Conservation (phyloP, 2,329 filamentous ascomycete genomes). For the Penicillium sp. region DNA sequence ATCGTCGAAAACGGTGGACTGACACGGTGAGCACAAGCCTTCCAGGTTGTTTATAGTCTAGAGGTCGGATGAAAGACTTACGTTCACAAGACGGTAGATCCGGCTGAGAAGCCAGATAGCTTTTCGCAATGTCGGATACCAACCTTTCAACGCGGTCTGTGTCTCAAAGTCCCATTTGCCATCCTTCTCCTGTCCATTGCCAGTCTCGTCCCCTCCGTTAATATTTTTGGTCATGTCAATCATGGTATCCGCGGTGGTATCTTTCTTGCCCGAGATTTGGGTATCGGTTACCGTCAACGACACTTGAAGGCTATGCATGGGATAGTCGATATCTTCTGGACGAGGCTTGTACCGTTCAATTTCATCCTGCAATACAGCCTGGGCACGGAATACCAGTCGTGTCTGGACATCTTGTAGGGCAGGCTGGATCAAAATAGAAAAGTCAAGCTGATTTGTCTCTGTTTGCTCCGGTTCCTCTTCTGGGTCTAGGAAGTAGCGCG, state of each 20-base stretch:
- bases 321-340: conserved; percentile 60
- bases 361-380: conserved; percentile 58
- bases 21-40: not conserved
- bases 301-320: conserved; percentile 46
- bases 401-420: conserved; percentile 63
- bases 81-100: conserved; percentile 65
- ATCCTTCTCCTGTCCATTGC: conserved; percentile 41
- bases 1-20: conserved; percentile 65
- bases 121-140: conserved; percentile 63
- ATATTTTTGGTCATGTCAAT: conserved; percentile 46
- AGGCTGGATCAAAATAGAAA: conserved; percentile 56
- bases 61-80: conserved; percentile 27
- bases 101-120: conserved; percentile 63
- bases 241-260: conserved; percentile 36
- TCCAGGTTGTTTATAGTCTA: no score
- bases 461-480: conserved; percentile 49
- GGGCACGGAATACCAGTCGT: conserved; percentile 59
- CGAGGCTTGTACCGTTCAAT: conserved; percentile 62
- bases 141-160: conserved; percentile 53
- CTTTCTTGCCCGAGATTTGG: conserved; percentile 52
- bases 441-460: conserved; percentile 55
- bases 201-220: conserved; percentile 48
- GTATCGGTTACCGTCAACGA: conserved; percentile 38
- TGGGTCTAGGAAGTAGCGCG: conserved; percentile 56
- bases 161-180: conserved; percentile 51